Base-by-base conservation (phyloP, 2,329 filamentous ascomycete species). In the Beauveria medogensis region DNA sequence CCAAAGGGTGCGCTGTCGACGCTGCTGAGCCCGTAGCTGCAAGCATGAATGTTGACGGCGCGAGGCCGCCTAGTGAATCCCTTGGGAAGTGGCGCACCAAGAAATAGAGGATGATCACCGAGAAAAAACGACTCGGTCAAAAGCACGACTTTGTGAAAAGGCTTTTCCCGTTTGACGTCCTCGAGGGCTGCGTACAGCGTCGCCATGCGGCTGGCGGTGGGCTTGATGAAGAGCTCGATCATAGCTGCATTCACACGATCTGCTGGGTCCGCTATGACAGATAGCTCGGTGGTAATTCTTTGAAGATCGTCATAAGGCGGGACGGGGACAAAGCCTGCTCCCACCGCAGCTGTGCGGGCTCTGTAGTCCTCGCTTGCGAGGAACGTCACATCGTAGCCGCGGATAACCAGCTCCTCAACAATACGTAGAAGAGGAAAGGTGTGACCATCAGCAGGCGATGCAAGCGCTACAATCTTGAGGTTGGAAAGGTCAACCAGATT, bases 361-460 rank as follows among this genome's bases (percentile, higher is more conserved):
- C 74, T 67, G 65, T 74, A 78, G 8, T 71, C 64, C 0, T 67
- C 65, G 2, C 74, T 74, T 6, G 71, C 70, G 20, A 80, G 71
- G 64, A 79, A 76, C 2, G 73, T 77, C 3, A 78, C 68, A 9
- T 73, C 68, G 60, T 77, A 80, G 3, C 77, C 78, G 6, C 72
- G 67, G 12, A 67, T 64, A 14, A 75, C 65, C 10, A 80, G 69
- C 26, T 74, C 68, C 5, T 67, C 67, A 1, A 73, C 72, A n/a
- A 79, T 69, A 28, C 69, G 68, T 1, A 72, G 43, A 0, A 73
- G 57, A 0, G 70, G 71, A 20, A 64, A 58, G 3, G 67, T 70
- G 64, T 75, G 73, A 24, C 73, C 73, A 1, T 71, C 61, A 8
- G 64, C 66, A 2, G 69, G 65, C 12, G 67, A 65, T 4, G 70